phyloP scores from a whole-genome alignment of 345 rosid species.

The Mercurialis annua region DNA sequence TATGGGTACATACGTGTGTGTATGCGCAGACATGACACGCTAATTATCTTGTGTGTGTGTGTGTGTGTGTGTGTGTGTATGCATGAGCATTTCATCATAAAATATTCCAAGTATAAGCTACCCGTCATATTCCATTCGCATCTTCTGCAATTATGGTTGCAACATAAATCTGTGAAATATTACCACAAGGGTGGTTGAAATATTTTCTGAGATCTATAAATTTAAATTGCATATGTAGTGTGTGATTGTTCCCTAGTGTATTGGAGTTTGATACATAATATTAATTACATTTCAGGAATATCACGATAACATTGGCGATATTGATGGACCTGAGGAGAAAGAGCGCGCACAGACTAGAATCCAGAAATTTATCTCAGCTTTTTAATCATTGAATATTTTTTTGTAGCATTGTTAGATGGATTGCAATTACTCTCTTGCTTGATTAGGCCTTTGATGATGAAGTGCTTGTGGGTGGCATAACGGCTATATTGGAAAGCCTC shows the following conservation, averaged over 20 bases:
- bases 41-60: no score
- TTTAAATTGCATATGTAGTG: background rate
- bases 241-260: background rate
- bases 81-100: no score
- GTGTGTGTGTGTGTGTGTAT: no score
- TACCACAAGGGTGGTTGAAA: no score
- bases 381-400: conserved; percentile 31
- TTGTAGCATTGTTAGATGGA: background rate
- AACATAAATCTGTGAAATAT: no score
- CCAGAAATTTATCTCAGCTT: conserved; percentile 64
- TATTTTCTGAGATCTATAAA: background rate
- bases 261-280: background rate
- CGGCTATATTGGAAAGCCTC: background rate
- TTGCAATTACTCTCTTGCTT: background rate
- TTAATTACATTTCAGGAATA: conserved; percentile 52
- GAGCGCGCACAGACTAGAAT: conserved; percentile 75
- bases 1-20: no score
- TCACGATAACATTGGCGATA: conserved; percentile 89
- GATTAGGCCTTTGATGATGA: background rate
- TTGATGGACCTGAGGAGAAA: conserved; percentile 92
- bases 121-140: background rate
- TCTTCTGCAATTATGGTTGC: no score
- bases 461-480: background rate
- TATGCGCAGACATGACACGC: no score
- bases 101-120: no score